phyloP scores from a whole-genome alignment of 352 stramenopile species.

The Pythium angustatum region DNA sequence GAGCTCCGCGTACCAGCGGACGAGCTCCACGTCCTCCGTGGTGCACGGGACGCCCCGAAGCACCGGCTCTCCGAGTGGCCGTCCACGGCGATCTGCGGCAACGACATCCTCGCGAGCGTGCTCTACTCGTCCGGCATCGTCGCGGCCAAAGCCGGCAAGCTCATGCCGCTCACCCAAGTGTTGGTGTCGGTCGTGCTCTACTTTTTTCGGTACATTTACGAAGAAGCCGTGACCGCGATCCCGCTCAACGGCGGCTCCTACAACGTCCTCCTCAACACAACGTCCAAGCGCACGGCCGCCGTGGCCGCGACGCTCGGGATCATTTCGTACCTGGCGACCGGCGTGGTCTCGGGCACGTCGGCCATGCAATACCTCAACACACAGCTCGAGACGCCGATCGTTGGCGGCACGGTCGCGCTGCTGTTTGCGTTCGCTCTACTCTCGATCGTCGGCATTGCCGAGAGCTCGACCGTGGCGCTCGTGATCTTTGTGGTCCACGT shows the following conservation, averaged over 20 bases:
- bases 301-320: slow-evolving; percentile 78
- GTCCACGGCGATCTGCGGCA: slow-evolving; percentile 84
- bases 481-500: slow-evolving; percentile 77
- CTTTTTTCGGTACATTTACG: slow-evolving; percentile 75
- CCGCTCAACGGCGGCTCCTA: slow-evolving; percentile 87
- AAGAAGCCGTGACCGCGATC: slow-evolving; percentile 81
- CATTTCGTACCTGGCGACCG: slow-evolving; percentile 86
- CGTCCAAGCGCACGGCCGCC: slow-evolving; percentile 73
- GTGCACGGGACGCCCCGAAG: slow-evolving; percentile 24
- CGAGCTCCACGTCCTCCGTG: slow-evolving; percentile 34
- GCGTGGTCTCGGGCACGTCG: slow-evolving; percentile 45
- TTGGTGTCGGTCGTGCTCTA: slow-evolving; percentile 58
- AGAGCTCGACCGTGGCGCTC: slow-evolving; percentile 71
- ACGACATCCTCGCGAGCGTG: slow-evolving; percentile 83
- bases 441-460: slow-evolving; percentile 69
- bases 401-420: slow-evolving; percentile 37
- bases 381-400: slow-evolving; percentile 29
- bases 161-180: slow-evolving; percentile 69
- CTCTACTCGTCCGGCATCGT: slow-evolving; percentile 59
- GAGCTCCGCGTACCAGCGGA: slow-evolving; percentile 26
- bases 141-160: slow-evolving; percentile 54
- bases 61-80: slow-evolving; percentile 66
- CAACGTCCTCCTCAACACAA: slow-evolving; percentile 88
- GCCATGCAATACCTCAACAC: slow-evolving; percentile 44
- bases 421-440: slow-evolving; percentile 75